Evolutionary conservation across 2,329 filamentous ascomycete species (phyloP).

Genomic region (Exophiala aquamarina): DNA sequence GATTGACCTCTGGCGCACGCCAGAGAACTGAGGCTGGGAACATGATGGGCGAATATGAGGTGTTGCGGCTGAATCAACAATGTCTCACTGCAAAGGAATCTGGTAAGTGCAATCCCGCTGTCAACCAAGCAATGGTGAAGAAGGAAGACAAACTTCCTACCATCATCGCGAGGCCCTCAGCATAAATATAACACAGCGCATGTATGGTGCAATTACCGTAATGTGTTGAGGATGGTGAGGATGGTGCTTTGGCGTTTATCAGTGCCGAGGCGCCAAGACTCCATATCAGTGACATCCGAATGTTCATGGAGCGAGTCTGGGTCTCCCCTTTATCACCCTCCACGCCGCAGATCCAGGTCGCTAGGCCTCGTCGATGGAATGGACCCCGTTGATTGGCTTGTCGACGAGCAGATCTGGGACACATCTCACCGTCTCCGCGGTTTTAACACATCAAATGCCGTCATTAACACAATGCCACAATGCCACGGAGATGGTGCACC

Average conservation of each 20-base stretch:
- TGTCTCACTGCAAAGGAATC: neutral
- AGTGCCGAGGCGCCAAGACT: slow-evolving; percentile 1
- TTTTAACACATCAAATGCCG: neutral
- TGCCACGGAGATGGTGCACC: neutral
- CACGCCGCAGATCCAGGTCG: neutral
- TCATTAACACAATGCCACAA: neutral
- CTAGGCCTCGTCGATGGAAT: neutral
- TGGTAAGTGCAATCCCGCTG: neutral
- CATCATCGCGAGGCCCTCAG: no score
- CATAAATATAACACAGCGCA: neutral
- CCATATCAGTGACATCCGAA: neutral
- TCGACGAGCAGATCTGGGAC: neutral
- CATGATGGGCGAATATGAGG: neutral
- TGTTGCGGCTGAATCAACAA: neutral
- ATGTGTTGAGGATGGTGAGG: neutral
- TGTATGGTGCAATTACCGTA: neutral
- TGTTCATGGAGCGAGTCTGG: neutral
- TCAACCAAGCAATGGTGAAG: no score
- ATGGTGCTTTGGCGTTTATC: neutral
- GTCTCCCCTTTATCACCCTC: neutral
- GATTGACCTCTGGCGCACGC: slow-evolving; percentile 71
- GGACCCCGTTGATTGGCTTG: neutral
- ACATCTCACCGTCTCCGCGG: neutral
- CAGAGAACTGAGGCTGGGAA: neutral
- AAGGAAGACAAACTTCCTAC: no score